Evolutionary conservation across 805 yeast genomes (phyloP), one percentile per base, ranked within the genome.

Genomic region (Teunomyces gatunensis): DNA sequence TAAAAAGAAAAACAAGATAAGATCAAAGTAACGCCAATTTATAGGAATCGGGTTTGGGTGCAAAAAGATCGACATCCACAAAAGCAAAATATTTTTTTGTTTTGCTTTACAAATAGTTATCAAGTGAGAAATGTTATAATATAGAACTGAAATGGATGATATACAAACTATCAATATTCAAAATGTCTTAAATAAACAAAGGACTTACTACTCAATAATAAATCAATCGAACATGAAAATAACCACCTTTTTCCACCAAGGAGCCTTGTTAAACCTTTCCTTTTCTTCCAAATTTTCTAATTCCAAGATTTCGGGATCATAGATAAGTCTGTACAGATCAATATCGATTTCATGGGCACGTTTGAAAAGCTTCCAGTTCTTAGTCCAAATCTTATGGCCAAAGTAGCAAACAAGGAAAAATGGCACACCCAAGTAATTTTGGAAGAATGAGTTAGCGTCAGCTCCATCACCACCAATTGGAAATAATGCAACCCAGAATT

Each of bases 401-500:
- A 58, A 13, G 47, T 57, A 61, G 42, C 56, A 61, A 20, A 54
- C 36, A 32, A 61, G 47, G 17, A 58, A 47, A 49, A 60, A 56
- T 2, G 63, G 64, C 11, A 55, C 51, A n/a, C 63, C 59, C 47
- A 59, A 56, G 53, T 61, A 61, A 55, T 61, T 61, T 45, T 61
- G 61, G 52, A 61, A 61, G 47, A 61, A 61, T 41, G 58, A 53
- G 48, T 54, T 52, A 35, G 57, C 64, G 44, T 55, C 51, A 6
- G 66, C 53, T 20, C 59, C 50, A 17, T 47, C 46, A 12, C 52
- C 50, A 6, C 52, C 54, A 40, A 46, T 42, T 10, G 65, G 65
- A 52, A 53, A 61, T 35, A 61, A 53, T 6, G 65, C 65, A 27
- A 61, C 63, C 65, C 65, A 61, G 51, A 61, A 61, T 45, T 61